Percentiles rank a stretch among this genome's conserved stretches.
Evolutionary conservation across 257 asterid genomes (phyloP).

Genomic region (Primulina tabacum): DNA sequence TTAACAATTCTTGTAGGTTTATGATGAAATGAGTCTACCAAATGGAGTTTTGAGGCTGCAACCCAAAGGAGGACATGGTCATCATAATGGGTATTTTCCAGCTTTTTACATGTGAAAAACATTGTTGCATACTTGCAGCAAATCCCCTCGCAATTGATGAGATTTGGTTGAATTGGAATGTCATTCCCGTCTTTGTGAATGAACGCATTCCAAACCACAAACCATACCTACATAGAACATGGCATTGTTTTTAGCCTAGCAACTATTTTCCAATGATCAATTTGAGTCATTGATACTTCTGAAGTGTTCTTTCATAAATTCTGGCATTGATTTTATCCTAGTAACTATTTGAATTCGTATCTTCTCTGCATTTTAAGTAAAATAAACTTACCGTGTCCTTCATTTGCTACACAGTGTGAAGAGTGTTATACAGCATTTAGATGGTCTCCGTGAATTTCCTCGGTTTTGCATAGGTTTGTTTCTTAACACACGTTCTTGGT

Average conservation of each 20-base stretch:
- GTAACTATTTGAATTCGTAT: not conserved
- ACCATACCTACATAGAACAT: not conserved
- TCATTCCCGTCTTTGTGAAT: too few species aligned
- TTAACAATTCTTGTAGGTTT: conserved; percentile 44
- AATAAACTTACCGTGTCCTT: not conserved
- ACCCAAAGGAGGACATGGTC: conserved; percentile 97
- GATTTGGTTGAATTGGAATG: too few species aligned
- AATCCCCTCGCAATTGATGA: too few species aligned
- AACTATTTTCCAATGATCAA: not conserved
- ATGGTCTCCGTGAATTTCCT: conserved; percentile 82
- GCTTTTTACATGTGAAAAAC: conserved; percentile 3
- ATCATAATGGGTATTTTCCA: conserved; percentile 81
- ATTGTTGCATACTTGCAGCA: too few species aligned
- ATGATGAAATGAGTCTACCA: conserved; percentile 95
- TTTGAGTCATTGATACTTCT: not conserved
- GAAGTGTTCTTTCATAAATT: conserved; percentile 1
- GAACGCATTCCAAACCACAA: too few species aligned
- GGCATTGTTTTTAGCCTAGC: not conserved
- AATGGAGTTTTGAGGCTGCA: conserved; percentile 92
- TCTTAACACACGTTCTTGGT: conserved; percentile 5
- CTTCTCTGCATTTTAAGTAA: not conserved
- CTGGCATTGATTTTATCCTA: too few species aligned
- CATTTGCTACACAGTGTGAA: conserved; percentile 53
- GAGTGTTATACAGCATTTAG: conserved; percentile 88
- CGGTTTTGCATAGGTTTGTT: conserved; percentile 83